Percentiles rank a stretch among this genome's conserved stretches.
phyloP scores from a whole-genome alignment of 2,329 filamentous ascomycete genomes.

The Paramyrothecium roridum region DNA sequence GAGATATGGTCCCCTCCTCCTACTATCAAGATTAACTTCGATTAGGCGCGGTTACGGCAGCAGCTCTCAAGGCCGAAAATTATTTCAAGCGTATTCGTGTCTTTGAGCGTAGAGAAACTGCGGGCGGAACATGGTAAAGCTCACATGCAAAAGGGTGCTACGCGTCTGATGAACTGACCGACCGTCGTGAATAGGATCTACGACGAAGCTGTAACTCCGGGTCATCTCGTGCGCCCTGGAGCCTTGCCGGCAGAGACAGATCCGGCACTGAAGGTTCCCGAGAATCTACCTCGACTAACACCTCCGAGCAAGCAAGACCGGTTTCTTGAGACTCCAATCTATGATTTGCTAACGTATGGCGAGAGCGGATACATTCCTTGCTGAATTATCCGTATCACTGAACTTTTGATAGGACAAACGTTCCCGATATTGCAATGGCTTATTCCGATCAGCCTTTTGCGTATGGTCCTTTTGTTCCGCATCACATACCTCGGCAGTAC shows the following conservation, averaged over 20 bases:
- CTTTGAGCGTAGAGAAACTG: conserved; percentile 37
- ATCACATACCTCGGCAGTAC: conserved; percentile 52
- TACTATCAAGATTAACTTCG: conserved; percentile 1
- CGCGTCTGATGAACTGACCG: neutral
- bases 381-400: neutral
- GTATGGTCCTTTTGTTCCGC: conserved; percentile 54
- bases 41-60: conserved; percentile 43
- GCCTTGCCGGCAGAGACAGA: conserved; percentile 41
- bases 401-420: conserved; percentile 41
- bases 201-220: conserved; percentile 36
- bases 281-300: conserved; percentile 33
- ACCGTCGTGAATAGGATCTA: conserved; percentile 51
- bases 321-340: conserved; percentile 47
- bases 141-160: too few relatives aligned
- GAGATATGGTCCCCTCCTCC: neutral
- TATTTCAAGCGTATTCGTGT: conserved; percentile 38
- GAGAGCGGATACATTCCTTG: neutral
- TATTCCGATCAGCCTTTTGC: conserved; percentile 51
- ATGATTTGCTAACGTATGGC: conserved; percentile 48
- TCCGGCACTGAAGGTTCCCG: conserved; percentile 39
- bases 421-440: conserved; percentile 53
- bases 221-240: conserved; percentile 36
- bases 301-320: conserved; percentile 40
- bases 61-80: conserved; percentile 41
- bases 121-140: conserved; percentile 42